Base-by-base conservation (phyloP, 169 alveolate genomes). In the Plasmodium berghei region DNA sequence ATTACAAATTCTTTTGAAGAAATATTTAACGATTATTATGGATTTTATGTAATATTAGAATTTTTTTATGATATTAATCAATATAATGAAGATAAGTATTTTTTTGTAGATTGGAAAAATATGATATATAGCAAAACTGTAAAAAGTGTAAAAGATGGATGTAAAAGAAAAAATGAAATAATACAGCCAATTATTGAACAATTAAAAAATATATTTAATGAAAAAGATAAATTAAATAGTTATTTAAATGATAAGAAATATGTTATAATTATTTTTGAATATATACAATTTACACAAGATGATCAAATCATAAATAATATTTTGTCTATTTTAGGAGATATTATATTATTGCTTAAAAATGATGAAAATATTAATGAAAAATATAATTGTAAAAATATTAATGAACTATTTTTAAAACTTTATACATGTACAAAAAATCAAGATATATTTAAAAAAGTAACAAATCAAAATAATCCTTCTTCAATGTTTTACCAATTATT, bases 21-120 rank as follows among this genome's bases (percentile, higher is more conserved):
- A 34, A 58, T 83, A 46, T 70, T 83, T 24, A 69, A 83, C 69
- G 85, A 83, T 62, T 66, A 83, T 52, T 83, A 83, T 70, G 90
- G 90, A 14, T 83, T 69, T 83, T 83, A 83, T 83, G 90, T 83
- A 42, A 72, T 83, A 49, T 16, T 83, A 52, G 83, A 66, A 55
- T 83, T 83, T 24, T 83, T 83, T 72, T 83, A 83, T 72, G 26
- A 66, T 34, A 14, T 83, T 9, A 56, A 83, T 55, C 66, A 83
- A 48, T 14, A 48, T 22, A 46, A 83, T 24, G 55, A 83, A 46
- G 86, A 83, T 83, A 70, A 66, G 34, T 69, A 40, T 69, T 46
- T 83, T 55, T 22, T 18, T 62, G 90, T 69, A 20, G 73, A 55
- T 16, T 83, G 85, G 83, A 83, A 83, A 83, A 5, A 83, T 45